These are phyloP conservation scores for Erysimum cheiranthoides DNA, from an alignment of 345 rosid species.

Conservation along the genomic window DNA sequence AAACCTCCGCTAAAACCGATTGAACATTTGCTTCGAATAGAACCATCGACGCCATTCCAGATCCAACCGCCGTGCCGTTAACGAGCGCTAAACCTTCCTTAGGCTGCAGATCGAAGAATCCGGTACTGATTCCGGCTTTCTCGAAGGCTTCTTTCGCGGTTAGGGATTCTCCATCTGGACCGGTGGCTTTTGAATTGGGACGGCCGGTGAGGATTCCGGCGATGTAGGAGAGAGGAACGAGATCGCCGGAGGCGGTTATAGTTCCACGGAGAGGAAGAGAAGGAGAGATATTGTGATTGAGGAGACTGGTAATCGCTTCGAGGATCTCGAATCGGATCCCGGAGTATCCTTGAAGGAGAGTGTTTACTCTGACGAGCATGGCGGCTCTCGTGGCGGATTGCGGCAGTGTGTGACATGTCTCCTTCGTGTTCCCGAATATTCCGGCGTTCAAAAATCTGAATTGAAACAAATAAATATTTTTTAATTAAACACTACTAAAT, in stretches of 20 bases:
- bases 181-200: conserved; percentile 64
- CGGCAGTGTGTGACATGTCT: conserved; percentile 63
- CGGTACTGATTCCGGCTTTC: conserved; percentile 52
- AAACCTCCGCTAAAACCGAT: conserved; percentile 57
- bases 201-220: conserved; percentile 69
- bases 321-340: conserved; percentile 77
- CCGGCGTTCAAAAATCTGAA: conserved; percentile 75
- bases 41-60: conserved; percentile 76
- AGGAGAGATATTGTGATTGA: conserved; percentile 69
- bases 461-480: conserved; percentile 40
- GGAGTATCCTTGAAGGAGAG: conserved; percentile 74
- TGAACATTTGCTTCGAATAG: conserved; percentile 62
- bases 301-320: conserved; percentile 69
- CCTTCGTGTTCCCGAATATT: conserved; percentile 64
- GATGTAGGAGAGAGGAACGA: conserved; percentile 75
- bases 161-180: conserved; percentile 56
- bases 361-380: conserved; percentile 79
- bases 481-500: background rate
- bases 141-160: conserved; percentile 55
- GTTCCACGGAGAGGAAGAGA: conserved; percentile 76
- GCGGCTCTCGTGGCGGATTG: conserved; percentile 71
- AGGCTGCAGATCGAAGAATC: conserved; percentile 71
- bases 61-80: conserved; percentile 79
- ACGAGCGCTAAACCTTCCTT: conserved; percentile 79
- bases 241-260: conserved; percentile 77